phyloP scores from a whole-genome alignment of 345 rosid species.

The Populus ilicifolia region DNA sequence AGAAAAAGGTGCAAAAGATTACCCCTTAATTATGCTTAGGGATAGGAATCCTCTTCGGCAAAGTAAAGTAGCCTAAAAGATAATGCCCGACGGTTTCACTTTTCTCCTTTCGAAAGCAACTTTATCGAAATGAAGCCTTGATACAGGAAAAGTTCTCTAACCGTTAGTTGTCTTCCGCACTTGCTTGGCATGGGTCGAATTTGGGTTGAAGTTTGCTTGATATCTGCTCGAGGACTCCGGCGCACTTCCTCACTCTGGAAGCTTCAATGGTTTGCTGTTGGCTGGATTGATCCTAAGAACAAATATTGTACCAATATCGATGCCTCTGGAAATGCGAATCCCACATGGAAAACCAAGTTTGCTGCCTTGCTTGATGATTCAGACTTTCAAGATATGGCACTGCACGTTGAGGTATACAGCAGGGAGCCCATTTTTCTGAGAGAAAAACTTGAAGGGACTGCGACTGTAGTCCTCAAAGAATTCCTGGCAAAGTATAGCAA shows the following conservation, averaged over 20 bases:
- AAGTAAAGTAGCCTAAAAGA: constrained; percentile 30
- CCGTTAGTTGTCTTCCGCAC: constrained; percentile 8
- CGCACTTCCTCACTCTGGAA: constrained; percentile 65
- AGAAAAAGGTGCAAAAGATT: constrained; percentile 18
- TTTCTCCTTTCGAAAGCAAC: constrained; percentile 2
- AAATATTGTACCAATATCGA: constrained; percentile 83
- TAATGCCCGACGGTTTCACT: not conserved
- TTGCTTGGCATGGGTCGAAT: constrained; percentile 56
- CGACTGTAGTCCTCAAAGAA: constrained; percentile 63
- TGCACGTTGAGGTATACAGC: constrained; percentile 72
- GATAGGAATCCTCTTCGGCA: not conserved
- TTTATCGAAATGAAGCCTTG: constrained; percentile 14
- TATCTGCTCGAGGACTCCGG: constrained; percentile 74
- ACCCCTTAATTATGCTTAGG: constrained; percentile 9
- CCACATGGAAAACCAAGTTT: constrained; percentile 82
- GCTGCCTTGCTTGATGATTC: constrained; percentile 51
- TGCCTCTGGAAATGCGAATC: constrained; percentile 62
- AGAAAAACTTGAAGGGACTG: constrained; percentile 72
- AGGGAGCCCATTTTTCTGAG: constrained; percentile 85
- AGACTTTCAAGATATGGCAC: constrained; percentile 34
- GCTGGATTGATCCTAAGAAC: constrained; percentile 80
- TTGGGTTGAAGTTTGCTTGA: constrained; percentile 59
- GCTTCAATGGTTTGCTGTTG: constrained; percentile 91
- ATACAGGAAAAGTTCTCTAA: not conserved
- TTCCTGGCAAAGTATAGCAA: constrained; percentile 48